Evolutionary conservation across 306 rosid species (phyloP), one percentile per base, ranked within the genome.

Genomic region (Fagus sylvatica): DNA sequence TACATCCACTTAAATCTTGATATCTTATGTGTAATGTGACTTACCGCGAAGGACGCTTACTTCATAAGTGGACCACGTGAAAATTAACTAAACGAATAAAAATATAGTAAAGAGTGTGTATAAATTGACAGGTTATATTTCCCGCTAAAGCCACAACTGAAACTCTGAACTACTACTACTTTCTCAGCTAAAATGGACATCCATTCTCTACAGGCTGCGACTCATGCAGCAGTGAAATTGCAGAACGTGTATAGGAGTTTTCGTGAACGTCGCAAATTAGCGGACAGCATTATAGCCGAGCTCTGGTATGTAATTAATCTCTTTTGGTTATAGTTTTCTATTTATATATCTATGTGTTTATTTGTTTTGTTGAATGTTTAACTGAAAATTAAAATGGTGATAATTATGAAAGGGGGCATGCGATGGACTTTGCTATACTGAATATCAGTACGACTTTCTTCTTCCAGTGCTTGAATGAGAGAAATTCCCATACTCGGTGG

Each of bases 201-300:
- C 11, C 13, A 46, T 46, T 46, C 51, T 46, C 15, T 46, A 15
- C 51, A 10, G 51, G 51, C 51, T 46, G 51, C 51, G 7, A 8
- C 12, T 65, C 48, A 9, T 12, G 98, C 98, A 7, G 98, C 96
- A 3, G 80, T 91, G 73, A 78, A 60, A 80, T 73, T 94, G 49
- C 97, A 94, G 84, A 94, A 86, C 80, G 83, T 88, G 16, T 94
- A 91, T 77, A 80, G 97, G 78, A 89, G 98, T 54, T 91, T 91
- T 78, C 98, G 96, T 28, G 89, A 96, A 3, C 93, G 98, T 30
- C 96, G 98, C 34, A 87, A 88, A 81, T 80, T 94, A 69, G 98
- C 98, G 2, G 98, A 94, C 86, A 82, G 96, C 74, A 96, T 97
- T 76, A 89, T 94, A 67, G 93, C 91, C 33, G 97, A 94, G 79